Evolutionary conservation across 176 grass and related monocot genomes (phyloP).

Genomic region (Triticum dicoccoides): DNA sequence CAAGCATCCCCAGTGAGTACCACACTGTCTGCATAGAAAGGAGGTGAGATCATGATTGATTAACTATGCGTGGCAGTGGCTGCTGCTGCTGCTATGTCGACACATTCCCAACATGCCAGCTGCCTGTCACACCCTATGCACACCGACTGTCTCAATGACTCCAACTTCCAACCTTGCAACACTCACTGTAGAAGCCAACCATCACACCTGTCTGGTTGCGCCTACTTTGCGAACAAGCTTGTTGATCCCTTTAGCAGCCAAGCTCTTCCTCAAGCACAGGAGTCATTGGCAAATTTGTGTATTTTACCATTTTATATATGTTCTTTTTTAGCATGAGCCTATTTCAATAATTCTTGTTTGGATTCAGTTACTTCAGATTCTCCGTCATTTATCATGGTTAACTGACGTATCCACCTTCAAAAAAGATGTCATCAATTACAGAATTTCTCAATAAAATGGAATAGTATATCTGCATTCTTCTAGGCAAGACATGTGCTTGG

Average conservation of each 20-base stretch:
- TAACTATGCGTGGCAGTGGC: not conserved
- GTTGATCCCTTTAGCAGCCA: not conserved
- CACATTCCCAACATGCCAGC: not conserved
- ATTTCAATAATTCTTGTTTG: not conserved
- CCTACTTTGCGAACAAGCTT: not conserved
- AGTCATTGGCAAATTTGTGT: not conserved
- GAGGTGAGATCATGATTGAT: no score
- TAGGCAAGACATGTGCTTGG: not conserved
- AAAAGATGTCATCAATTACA: not conserved
- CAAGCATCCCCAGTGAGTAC: not conserved
- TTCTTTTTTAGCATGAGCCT: not conserved
- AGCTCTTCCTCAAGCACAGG: not conserved
- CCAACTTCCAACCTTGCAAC: not conserved
- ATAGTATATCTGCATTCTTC: not conserved
- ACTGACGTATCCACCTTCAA: not conserved
- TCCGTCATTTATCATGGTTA: not conserved
- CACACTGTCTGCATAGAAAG: no score
- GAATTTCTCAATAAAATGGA: not conserved
- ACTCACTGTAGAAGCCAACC: not conserved
- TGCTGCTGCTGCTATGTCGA: not conserved
- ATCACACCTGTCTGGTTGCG: not conserved
- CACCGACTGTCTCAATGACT: not conserved
- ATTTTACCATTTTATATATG: not conserved
- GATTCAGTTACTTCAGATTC: constrained; percentile 8
- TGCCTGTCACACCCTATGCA: not conserved